phyloP scores from a whole-genome alignment of 169 alveolate species.

The Theileria luwenshuni region DNA sequence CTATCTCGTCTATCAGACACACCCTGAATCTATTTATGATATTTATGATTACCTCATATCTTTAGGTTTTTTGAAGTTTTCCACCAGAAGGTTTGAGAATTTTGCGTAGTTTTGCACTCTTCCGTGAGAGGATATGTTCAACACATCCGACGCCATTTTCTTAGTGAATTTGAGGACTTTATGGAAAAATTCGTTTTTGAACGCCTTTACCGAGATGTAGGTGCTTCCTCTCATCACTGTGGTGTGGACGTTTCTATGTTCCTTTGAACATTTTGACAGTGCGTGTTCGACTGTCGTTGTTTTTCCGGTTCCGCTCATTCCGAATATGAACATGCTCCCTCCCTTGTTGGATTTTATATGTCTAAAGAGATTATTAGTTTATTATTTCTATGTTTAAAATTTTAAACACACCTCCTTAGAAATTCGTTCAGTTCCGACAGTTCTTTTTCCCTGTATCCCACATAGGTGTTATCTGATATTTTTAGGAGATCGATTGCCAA shows the following conservation, averaged over 20 bases:
- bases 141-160: neutral
- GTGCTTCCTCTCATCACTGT: constrained; percentile 40
- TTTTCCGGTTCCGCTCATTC: constrained; percentile 67
- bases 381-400: neutral
- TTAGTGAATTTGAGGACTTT: constrained; percentile 19
- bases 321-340: constrained; percentile 57
- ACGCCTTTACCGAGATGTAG: constrained; percentile 5
- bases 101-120: constrained; percentile 11
- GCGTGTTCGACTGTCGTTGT: constrained; percentile 61
- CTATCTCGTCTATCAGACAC: constrained; percentile 63
- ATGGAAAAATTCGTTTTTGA: constrained; percentile 16
- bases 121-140: constrained; percentile 20
- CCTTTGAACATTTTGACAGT: neutral
- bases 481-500: constrained; percentile 55
- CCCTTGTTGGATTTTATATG: constrained; percentile 20
- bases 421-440: constrained; percentile 17
- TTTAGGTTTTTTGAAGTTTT: constrained; percentile 6
- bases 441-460: constrained; percentile 59
- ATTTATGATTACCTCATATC: neutral
- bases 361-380: constrained; percentile 15
- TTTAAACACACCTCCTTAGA: constrained; percentile 28
- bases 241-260: constrained; percentile 1
- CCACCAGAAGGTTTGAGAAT: neutral
- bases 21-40: constrained; percentile 6
- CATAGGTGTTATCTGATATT: constrained; percentile 41